phyloP scores from a whole-genome alignment of 495 filamentous ascomycete genomes.

The Daldinia grandis region DNA sequence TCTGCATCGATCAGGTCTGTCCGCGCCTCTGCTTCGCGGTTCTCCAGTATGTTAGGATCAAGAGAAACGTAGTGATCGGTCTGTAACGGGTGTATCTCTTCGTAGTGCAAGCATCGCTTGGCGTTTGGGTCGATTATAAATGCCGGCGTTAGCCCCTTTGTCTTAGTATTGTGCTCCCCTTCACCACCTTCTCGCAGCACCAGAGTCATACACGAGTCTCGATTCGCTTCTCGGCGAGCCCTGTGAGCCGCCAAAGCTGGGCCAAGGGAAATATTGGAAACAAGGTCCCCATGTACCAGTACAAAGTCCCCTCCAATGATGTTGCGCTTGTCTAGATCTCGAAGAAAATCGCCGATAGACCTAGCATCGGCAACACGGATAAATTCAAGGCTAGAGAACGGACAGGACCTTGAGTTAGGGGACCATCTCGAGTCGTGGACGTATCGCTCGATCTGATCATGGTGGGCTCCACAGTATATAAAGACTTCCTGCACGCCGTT shows the following conservation, averaged over 20 bases:
- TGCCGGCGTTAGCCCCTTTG: conserved; percentile 74
- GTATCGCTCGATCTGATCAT: conserved; percentile 87
- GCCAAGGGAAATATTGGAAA: conserved; percentile 88
- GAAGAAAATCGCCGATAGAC: conserved; percentile 94
- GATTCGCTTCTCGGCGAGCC: conserved; percentile 80
- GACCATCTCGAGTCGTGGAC: conserved; percentile 65
- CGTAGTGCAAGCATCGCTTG: conserved; percentile 90
- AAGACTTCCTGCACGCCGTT: conserved; percentile 92
- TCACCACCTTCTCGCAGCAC: conserved; percentile 81
- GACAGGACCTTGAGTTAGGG: conserved; percentile 67
- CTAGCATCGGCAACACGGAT: conserved; percentile 82
- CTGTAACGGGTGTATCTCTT: conserved; percentile 69
- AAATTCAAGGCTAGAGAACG: conserved; percentile 83
- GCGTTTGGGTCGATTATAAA: conserved; percentile 86
- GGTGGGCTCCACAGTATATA: conserved; percentile 89
- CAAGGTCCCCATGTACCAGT: conserved; percentile 91
- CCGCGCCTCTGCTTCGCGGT: conserved; percentile 79
- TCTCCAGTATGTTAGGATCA: conserved; percentile 67
- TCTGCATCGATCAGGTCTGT: conserved; percentile 92
- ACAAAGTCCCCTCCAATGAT: conserved; percentile 92
- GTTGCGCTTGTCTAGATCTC: conserved; percentile 86
- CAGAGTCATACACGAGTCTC: conserved; percentile 99
- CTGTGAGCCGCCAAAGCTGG: conserved; percentile 79
- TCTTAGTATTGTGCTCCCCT: conserved; percentile 73
- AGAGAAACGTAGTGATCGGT: conserved; percentile 67